Evolutionary conservation across 768 basidiomycete genomes (phyloP).

Genomic region (Gloeopeniophorella convolvens): DNA sequence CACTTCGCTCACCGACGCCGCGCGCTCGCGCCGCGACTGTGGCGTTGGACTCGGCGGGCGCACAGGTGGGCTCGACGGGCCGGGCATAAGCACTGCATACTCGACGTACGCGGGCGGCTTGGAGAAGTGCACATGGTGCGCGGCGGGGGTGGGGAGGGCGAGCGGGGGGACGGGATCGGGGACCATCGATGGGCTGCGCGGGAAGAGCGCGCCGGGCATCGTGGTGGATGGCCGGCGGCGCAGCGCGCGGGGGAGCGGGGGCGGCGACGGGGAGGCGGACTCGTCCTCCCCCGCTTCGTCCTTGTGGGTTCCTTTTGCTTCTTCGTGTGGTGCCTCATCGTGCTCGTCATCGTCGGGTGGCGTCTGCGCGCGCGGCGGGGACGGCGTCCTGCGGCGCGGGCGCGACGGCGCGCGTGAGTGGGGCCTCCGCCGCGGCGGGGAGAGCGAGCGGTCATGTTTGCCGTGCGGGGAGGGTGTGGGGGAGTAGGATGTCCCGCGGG

Average conservation of each 20-base stretch:
- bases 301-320: constrained; percentile 20
- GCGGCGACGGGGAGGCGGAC: constrained; percentile 28
- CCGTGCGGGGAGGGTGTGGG: background rate
- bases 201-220: constrained; percentile 78
- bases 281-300: constrained; percentile 18
- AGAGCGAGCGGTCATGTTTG: background rate
- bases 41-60: background rate
- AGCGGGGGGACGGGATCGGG: constrained; percentile 37
- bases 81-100: constrained; percentile 2
- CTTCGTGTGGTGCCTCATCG: background rate
- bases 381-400: background rate
- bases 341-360: background rate
- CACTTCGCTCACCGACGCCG: constrained; percentile 1
- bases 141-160: constrained; percentile 6
- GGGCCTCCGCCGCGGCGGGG: background rate
- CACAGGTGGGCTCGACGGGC: constrained; percentile 13
- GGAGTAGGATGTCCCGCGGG: constrained; percentile 10
- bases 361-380: background rate
- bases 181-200: constrained; percentile 54
- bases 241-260: constrained; percentile 29
- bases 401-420: background rate
- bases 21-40: no score
- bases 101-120: constrained; percentile 5
- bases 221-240: constrained; percentile 42
- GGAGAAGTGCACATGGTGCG: constrained; percentile 39